Base-by-base conservation (phyloP, 1,284 basidiomycete species). In the Ustanciosporium gigantosporum region DNA sequence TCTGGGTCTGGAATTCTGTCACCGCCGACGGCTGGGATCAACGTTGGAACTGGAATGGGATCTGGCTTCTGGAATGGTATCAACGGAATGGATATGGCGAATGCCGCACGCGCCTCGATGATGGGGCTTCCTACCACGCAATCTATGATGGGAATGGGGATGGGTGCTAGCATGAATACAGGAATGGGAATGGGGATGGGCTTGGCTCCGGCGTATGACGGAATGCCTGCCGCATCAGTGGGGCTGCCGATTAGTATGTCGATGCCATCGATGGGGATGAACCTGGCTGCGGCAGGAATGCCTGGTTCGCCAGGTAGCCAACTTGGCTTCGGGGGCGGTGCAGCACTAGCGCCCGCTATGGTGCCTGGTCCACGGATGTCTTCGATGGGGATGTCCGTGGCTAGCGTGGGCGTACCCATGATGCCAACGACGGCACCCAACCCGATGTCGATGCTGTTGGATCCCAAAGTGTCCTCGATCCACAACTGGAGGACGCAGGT, bases 401-500 rank as follows among this genome's bases (percentile, higher is more conserved):
- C 27, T 9, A n/a, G 11, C 27, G 27, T 9, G 11, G 27, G 27
- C 27, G 11, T 29, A n/a, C 27, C 27, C 27, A 17, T 34, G 11
- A 46, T 57, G 60, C 47, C 41, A 25, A 53, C 49, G 38, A 48
- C 36, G 11, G 36, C 57, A 31, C 38, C 46, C 5, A 49, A 46
- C 16, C 25, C 56, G 2, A 51, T 59, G 56, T n/a, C 48, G 15
- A 55, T 65, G 47, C 39, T 67, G 44, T 23, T 67, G 29, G 59
- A 67, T 37, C 65, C 65, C 20, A 67, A 67, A 31, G 50, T 48
- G 2, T 51, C 51, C 14, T 55, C 56, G 27, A 67, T 67, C 46
- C 53, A 64, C 48, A 67, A 56, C 16, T 67, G 65, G 65, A 42
- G 65, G 23, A 51, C 61, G 0, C 61, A 65, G 45, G 61, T 65